A percentile compares a stretch with the other conserved stretches of the same genome.
phyloP scores from a whole-genome alignment of 768 basidiomycete species.

The Suillus placidus region DNA sequence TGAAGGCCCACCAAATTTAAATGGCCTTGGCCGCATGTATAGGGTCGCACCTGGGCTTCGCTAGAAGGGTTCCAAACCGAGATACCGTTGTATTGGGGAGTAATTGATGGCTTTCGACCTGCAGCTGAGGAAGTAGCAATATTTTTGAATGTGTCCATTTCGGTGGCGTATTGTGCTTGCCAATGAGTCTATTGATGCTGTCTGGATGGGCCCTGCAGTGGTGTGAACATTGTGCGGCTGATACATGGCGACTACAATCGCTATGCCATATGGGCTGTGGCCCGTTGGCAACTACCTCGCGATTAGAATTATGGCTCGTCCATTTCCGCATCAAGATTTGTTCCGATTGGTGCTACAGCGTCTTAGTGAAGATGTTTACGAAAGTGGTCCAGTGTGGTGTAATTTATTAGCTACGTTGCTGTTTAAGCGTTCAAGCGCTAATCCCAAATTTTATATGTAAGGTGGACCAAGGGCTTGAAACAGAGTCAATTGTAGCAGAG shows the following conservation, averaged over 20 bases:
- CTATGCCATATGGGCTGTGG: neutral
- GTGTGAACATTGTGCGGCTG: neutral
- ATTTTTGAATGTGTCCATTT: neutral
- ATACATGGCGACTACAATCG: neutral
- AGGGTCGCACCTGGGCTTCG: neutral
- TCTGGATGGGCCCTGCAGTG: neutral
- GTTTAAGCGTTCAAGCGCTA: neutral
- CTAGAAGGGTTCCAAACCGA: neutral
- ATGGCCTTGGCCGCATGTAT: neutral
- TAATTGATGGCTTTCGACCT: neutral
- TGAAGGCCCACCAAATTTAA: neutral
- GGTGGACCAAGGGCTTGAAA: slow-evolving; percentile 34
- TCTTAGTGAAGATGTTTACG: neutral
- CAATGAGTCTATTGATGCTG: neutral
- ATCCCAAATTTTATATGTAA: slow-evolving; percentile 27
- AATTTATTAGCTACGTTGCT: neutral
- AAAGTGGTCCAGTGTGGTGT: neutral
- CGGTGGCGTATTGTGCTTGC: neutral
- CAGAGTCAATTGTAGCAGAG: neutral
- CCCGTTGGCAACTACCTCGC: neutral
- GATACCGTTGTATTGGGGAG: neutral
- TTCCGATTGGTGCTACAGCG: neutral
- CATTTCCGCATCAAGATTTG: neutral
- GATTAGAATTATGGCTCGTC: neutral
- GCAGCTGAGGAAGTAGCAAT: neutral